Conservation (phyloP, 2,329 filamentous ascomycete genomes). For the Colletotrichum siamense region DNA sequence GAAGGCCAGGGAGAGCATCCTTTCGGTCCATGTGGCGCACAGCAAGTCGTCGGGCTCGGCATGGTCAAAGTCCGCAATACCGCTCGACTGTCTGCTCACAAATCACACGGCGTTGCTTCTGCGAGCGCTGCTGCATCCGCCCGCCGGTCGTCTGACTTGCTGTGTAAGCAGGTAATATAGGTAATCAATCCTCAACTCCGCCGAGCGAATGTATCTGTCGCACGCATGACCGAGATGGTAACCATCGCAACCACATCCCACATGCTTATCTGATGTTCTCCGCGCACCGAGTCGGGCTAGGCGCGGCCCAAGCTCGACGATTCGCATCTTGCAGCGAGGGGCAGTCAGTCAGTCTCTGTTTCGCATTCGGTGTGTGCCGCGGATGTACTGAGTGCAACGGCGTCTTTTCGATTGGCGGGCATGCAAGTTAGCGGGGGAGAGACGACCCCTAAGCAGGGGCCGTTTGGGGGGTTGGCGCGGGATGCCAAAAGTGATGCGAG, state of each 20-base stretch:
- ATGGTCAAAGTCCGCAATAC: slow-evolving; percentile 12
- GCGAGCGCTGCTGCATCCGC: not conserved
- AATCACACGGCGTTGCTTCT: not conserved
- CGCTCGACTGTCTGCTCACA: not conserved
- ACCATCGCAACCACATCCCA: slow-evolving; percentile 12
- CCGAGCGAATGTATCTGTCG: not conserved
- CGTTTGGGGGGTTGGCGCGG: not conserved
- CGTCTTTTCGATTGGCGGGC: not conserved
- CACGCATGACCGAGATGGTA: not conserved
- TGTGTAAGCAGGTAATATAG: slow-evolving; percentile 5
- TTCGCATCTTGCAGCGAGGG: slow-evolving; percentile 1
- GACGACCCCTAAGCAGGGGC: not conserved
- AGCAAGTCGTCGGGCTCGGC: slow-evolving; percentile 10
- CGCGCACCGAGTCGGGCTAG: not conserved
- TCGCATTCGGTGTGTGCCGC: slow-evolving; percentile 1
- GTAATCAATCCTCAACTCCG: not conserved
- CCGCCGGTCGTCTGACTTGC: slow-evolving; percentile 1
- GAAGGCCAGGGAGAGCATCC: not conserved
- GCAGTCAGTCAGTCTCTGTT: not conserved
- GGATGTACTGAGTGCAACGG: not conserved
- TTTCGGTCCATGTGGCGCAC: not conserved
- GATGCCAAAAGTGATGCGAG: not conserved
- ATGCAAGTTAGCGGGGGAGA: not conserved
- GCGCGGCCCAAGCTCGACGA: not conserved
- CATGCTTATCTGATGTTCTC: slow-evolving; percentile 1